Evolutionary conservation across 345 rosid species (phyloP).

Genomic region (Eucalyptus erythrocorys): DNA sequence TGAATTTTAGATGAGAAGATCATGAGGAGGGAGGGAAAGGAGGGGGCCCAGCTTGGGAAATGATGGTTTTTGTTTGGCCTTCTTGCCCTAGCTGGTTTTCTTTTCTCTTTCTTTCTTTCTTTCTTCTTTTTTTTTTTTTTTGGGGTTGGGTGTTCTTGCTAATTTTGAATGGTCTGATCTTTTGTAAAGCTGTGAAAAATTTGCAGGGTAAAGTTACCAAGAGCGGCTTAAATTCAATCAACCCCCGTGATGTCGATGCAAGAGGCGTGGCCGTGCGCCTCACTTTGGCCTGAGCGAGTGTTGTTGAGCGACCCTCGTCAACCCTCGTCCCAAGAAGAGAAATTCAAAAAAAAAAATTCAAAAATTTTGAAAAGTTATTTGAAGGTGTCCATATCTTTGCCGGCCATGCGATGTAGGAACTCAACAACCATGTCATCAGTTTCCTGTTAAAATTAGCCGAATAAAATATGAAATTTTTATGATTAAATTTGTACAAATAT

Average conservation of each 20-base stretch:
- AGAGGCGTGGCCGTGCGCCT: too few species aligned
- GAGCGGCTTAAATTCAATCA: too few species aligned
- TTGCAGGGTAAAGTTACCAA: not conserved
- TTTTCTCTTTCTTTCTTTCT: not conserved
- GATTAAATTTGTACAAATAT: accelerated
- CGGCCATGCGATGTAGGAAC: accelerated
- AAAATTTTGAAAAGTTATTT: too few species aligned
- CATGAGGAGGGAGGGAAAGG: not conserved
- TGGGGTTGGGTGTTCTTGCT: not conserved
- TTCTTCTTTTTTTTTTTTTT: not conserved
- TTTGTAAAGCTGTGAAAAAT: not conserved
- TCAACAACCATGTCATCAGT: accelerated
- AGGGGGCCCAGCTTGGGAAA: not conserved
- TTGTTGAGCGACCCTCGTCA: accelerated
- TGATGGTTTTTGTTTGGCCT: not conserved
- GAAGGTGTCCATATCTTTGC: too few species aligned
- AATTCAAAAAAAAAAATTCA: too few species aligned
- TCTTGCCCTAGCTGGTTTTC: not conserved
- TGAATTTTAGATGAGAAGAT: not conserved
- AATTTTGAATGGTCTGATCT: not conserved
- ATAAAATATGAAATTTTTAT: too few species aligned
- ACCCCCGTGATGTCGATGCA: too few species aligned
- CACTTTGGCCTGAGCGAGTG: not conserved
- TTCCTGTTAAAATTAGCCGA: accelerated
- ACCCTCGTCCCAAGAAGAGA: not conserved